Evolutionary conservation across 2,329 filamentous ascomycete genomes (phyloP).

Genomic region (Cordyceps fumosorosea): DNA sequence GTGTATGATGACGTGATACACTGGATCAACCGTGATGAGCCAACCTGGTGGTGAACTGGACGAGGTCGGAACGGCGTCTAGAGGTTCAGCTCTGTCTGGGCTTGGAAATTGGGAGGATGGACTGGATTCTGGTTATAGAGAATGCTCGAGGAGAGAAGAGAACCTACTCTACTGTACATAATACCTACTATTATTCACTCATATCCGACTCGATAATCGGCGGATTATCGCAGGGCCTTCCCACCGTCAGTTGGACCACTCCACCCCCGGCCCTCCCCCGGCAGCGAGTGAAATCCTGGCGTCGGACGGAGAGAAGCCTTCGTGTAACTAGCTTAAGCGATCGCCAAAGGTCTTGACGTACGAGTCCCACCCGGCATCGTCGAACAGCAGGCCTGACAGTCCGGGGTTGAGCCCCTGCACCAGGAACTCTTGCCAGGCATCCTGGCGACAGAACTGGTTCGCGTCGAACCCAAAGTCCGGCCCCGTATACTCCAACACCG

Average conservation of each 20-base stretch:
- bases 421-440: slow-evolving; percentile 2
- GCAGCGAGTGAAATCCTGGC: no score
- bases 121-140: no score
- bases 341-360: slow-evolving; percentile 12
- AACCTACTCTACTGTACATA: background rate
- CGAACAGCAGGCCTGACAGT: slow-evolving; percentile 3
- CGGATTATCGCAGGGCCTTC: background rate
- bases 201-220: background rate
- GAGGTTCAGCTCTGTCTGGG: no score
- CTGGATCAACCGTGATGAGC: background rate
- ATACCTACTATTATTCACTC: background rate
- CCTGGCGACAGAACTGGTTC: background rate
- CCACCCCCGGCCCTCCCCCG: no score
- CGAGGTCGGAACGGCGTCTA: no score
- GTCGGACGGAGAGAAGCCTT: no score
- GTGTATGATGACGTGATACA: background rate
- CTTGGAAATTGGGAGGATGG: no score
- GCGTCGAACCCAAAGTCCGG: slow-evolving; percentile 14
- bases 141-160: background rate
- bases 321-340: background rate
- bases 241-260: background rate
- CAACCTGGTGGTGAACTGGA: background rate
- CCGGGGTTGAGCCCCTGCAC: background rate
- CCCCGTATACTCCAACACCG: slow-evolving; percentile 10
- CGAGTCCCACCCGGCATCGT: slow-evolving; percentile 8